Base-by-base conservation (phyloP, 2,329 filamentous ascomycete species). In the Fusarium redolens region DNA sequence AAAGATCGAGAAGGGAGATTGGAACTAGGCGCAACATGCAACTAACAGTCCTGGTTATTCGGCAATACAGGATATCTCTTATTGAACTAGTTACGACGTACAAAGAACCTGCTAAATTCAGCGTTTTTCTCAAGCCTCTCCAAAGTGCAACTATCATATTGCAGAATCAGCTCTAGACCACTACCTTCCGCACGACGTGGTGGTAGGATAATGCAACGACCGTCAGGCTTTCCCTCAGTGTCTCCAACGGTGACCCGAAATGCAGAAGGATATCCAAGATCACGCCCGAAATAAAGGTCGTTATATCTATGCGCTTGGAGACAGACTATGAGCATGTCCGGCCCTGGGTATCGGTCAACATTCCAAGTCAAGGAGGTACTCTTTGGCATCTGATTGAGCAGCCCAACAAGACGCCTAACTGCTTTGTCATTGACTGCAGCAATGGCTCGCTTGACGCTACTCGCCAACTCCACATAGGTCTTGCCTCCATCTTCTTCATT, bases 241-340 rank as follows among this genome's bases (percentile, higher is more conserved):
- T 67, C 60, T 13, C 64, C 64, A 18, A 67, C 51, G 1, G 64
- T 67, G 3, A 56, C 37, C 0, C 64, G 40, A 35, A 56, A 44
- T 5, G 64, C 64, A 15, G 43, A 47, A 7, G 64, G 51, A 20
- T 58, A 64, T 1, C 52, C 33, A n/a, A 67, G 43, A 5, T 51
- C 28, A 35, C 25, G 33, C 1, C 64, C 64, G 12, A 67, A 67
- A 38, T 57, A 50, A 28, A 64, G 64, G 10, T 64, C 64, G 9
- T 67, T 64, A 2, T 51, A 67, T 17, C 15, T 31, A 12, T 67
- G 64, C 4, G 41, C 33, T 37, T 67, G 64, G 2, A 67, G 22
- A 35, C 64, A 67, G 44, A 67, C 64, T n/a, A 67, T 67, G 5
- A 67, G 64, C 59, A 67, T 64, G 31, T 67, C 64, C 2, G 64